These are phyloP conservation scores for Beauveria rudraprayagi DNA, from an alignment of 2,329 filamentous ascomycete species.

Conservation along the genomic window DNA sequence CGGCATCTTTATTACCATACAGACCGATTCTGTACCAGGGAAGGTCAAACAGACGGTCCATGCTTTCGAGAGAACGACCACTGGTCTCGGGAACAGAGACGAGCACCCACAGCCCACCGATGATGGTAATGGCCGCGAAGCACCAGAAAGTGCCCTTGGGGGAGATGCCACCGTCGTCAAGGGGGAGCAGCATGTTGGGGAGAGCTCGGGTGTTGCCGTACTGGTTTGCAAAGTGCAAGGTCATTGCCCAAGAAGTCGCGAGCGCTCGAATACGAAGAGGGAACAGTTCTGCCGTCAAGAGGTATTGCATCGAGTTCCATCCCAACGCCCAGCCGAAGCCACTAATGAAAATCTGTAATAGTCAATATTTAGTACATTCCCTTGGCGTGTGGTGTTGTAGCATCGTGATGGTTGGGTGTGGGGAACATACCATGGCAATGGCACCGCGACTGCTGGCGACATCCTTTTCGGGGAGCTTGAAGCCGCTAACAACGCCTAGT, in stretches of 20 bases:
- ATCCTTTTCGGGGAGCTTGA: conserved; percentile 38
- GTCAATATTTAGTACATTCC: too few relatives aligned
- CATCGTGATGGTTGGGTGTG: background rate
- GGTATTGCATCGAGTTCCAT: conserved; percentile 73
- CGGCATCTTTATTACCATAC: conserved; percentile 44
- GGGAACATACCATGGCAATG: conserved; percentile 48
- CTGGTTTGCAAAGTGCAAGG: conserved; percentile 70
- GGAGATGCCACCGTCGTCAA: conserved; percentile 37
- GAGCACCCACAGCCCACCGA: conserved; percentile 64
- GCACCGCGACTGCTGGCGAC: conserved; percentile 55
- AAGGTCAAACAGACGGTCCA: conserved; percentile 64
- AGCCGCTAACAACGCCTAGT: conserved; percentile 41
- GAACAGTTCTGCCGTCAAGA: conserved; percentile 71
- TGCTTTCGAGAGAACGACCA: conserved; percentile 57
- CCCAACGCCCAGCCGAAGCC: conserved; percentile 63
- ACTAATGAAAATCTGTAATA: conserved; percentile 50
- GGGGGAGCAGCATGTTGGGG: conserved; percentile 60
- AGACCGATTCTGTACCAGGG: conserved; percentile 69
- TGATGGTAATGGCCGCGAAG: conserved; percentile 58
- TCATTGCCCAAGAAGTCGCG: conserved; percentile 66
- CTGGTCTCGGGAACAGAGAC: conserved; percentile 66
- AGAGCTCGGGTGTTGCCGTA: conserved; percentile 71
- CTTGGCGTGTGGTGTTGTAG: background rate
- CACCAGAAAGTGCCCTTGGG: conserved; percentile 69
- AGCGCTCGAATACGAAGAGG: conserved; percentile 65